These are phyloP conservation scores for Ganoderma resinaceum DNA, from an alignment of 1,284 basidiomycete genomes.

Conservation along the genomic window DNA sequence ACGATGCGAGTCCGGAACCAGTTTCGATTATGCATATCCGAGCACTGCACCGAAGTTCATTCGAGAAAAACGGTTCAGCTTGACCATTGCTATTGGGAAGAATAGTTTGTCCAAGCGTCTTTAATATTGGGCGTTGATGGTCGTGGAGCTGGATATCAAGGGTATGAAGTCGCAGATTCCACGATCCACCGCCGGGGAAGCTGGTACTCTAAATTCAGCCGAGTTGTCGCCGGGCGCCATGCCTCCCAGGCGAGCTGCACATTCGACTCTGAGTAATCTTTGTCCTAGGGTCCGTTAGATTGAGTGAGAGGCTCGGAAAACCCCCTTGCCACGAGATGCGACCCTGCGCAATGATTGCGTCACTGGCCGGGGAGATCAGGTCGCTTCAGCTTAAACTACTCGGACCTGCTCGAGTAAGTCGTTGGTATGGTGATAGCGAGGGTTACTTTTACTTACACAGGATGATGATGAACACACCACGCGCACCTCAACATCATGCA, in stretches of 20 bases:
- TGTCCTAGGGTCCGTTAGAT: not conserved
- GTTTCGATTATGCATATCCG: not conserved
- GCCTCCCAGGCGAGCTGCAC: not conserved
- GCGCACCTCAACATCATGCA: not conserved
- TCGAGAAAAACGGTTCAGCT: not conserved
- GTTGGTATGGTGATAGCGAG: not conserved
- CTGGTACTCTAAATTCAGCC: not conserved
- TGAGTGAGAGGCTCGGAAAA: not conserved
- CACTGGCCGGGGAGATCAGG: not conserved
- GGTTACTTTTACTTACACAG: not conserved
- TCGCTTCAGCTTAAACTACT: not conserved
- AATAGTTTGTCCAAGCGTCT: not conserved
- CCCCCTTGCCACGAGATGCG: not conserved
- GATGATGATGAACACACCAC: not conserved
- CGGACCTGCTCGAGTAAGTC: not conserved
- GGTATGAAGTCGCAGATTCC: not conserved
- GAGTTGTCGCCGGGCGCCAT: not conserved
- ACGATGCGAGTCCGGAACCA: not conserved
- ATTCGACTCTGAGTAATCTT: not conserved
- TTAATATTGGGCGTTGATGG: conserved; percentile 1
- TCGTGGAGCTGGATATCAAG: not conserved
- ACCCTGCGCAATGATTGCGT: not conserved
- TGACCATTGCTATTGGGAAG: not conserved
- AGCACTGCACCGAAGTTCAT: not conserved
- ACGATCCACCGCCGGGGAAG: not conserved